Evolutionary conservation across 2,329 filamentous ascomycete genomes (phyloP).

Genomic region (Paradendryphiella salina): DNA sequence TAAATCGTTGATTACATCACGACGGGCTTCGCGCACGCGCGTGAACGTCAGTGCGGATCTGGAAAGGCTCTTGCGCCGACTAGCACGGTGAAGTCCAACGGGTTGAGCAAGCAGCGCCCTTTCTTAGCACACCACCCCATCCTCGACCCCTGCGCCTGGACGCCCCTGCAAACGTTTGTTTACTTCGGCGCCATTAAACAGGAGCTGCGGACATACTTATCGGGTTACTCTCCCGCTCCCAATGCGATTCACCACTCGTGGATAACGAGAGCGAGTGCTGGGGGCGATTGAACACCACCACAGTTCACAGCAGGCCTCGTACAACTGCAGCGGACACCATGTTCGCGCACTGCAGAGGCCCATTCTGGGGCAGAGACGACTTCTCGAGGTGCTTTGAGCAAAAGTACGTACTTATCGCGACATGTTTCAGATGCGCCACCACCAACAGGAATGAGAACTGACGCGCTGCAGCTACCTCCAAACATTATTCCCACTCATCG

Average conservation of each 20-base stretch:
- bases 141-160: background rate
- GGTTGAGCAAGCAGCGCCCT: background rate
- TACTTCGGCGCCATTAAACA: slow-evolving; percentile 1
- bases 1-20: slow-evolving; percentile 14
- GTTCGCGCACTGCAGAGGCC: slow-evolving; percentile 61
- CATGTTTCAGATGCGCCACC: slow-evolving; percentile 4
- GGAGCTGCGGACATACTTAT: background rate
- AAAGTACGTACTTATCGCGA: slow-evolving; percentile 59
- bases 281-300: slow-evolving; percentile 16
- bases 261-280: slow-evolving; percentile 26
- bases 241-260: slow-evolving; percentile 20
- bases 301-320: slow-evolving; percentile 12
- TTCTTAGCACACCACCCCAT: slow-evolving; percentile 2
- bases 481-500: slow-evolving; percentile 74
- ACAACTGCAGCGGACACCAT: slow-evolving; percentile 42
- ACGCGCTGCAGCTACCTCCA: slow-evolving; percentile 68
- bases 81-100: slow-evolving; percentile 4
- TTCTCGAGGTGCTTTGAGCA: slow-evolving; percentile 64
- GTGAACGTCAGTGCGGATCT: slow-evolving; percentile 16
- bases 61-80: slow-evolving; percentile 13
- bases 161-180: slow-evolving; percentile 1
- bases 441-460: slow-evolving; percentile 1
- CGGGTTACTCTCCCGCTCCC: slow-evolving; percentile 6
- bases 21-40: slow-evolving; percentile 8
- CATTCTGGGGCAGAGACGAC: slow-evolving; percentile 65